Conservation (phyloP, 2,329 filamentous ascomycete genomes). For the Penicillium decumbens region DNA sequence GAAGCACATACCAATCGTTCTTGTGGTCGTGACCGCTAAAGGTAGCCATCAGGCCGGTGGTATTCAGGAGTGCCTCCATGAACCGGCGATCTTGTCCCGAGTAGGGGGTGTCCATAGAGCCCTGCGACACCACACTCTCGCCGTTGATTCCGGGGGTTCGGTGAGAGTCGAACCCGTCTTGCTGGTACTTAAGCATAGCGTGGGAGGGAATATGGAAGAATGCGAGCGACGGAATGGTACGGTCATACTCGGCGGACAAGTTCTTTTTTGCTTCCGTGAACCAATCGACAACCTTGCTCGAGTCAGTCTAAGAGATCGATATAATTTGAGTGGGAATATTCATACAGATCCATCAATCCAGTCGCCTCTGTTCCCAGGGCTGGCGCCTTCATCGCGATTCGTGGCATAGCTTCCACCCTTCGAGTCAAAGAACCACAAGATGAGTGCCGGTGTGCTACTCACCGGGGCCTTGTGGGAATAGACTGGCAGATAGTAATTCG, state of each 20-base stretch:
- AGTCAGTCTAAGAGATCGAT: background rate
- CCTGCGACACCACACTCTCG: conserved; percentile 38
- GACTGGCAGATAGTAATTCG: conserved; percentile 54
- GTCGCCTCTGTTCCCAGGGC: conserved; percentile 33
- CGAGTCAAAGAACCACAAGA: conserved; percentile 71
- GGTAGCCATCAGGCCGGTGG: conserved; percentile 52
- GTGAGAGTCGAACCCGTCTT: conserved; percentile 41
- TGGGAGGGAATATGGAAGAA: conserved; percentile 54
- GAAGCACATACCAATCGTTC: conserved; percentile 53
- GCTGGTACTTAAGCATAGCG: conserved; percentile 42
- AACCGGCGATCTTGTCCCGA: conserved; percentile 55
- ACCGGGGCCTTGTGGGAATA: conserved; percentile 44
- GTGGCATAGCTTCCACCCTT: conserved; percentile 55
- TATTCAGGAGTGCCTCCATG: conserved; percentile 57
- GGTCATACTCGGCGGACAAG: conserved; percentile 29
- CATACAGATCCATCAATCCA: conserved; percentile 44
- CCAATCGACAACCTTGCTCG: conserved; percentile 39
- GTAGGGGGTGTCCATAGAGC: conserved; percentile 26
- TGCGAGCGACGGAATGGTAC: conserved; percentile 47
- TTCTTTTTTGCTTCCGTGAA: conserved; percentile 36
- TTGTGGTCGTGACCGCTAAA: conserved; percentile 66
- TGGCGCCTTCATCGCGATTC: conserved; percentile 25
- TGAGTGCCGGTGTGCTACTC: conserved; percentile 33
- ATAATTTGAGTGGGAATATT: background rate
- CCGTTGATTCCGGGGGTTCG: conserved; percentile 48